Base-by-base conservation (phyloP, 257 asterid species). In the Nicotiana knightiana region DNA sequence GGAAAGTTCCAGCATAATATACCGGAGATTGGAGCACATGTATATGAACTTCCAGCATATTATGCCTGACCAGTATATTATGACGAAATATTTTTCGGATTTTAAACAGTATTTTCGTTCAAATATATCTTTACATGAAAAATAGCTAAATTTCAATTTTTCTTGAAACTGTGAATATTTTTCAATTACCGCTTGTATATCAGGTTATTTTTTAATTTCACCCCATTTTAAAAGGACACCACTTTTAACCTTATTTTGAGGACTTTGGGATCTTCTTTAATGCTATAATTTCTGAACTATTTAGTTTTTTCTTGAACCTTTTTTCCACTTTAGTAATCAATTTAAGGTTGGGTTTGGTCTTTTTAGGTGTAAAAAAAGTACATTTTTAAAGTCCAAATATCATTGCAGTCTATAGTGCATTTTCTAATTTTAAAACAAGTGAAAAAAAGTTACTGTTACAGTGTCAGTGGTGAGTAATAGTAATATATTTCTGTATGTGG, bases 291-390 rank as follows among this genome's bases (percentile, higher is more conserved):
- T 70, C 67, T 67, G 51, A 21, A 32, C 79, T 48, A 3, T 53
- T 43, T 43, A 8, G 54, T 76, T 81, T 66, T 43, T 53, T 71
- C 3, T 18, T 5, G 8, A 18, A 17, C 59, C 39, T 28, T 84
- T 82, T 64, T 24, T 59, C 51, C 6, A 24, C 57, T 53, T 61
- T 77, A 67, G 15, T 32, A 12, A 62, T 57, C 26, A 75, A 75
- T 61, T 62, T 11, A 82, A 66, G 78, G 82, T 55, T 63, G 13
- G 82, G 67, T 70, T 86, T 75, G 84, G 67, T 80, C 85, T 86
- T 83, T 86, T 86, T 78, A 83, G 84, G 82, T 80, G 84, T 76
- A 75, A 73, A 53, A 48, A 15, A 28, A 21, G 24, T 3, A 43
- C 51, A 43, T 43, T 43, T 43, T 43, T 9, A 43, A 58, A 58